Evolutionary conservation across 306 rosid species (phyloP).

Genomic region (Fragaria iinumae): DNA sequence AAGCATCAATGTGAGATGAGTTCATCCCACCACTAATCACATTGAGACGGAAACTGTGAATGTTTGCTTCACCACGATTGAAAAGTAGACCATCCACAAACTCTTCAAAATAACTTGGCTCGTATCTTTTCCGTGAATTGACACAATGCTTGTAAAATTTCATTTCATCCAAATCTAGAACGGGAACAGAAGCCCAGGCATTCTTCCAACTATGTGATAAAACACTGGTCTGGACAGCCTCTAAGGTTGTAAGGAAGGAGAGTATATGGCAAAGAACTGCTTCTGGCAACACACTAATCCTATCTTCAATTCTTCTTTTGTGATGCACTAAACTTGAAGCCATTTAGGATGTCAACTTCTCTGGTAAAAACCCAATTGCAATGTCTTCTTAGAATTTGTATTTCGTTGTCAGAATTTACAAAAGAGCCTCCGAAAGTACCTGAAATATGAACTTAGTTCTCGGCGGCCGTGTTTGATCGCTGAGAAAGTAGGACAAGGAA

Average conservation of each 20-base stretch:
- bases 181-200: not conserved
- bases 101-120: not conserved
- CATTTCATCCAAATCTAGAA: not conserved
- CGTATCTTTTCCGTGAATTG: too few species aligned
- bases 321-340: too few species aligned
- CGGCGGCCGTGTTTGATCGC: too few species aligned
- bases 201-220: constrained; percentile 2
- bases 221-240: not conserved
- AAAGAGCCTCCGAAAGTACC: too few species aligned
- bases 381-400: too few species aligned
- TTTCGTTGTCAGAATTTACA: too few species aligned
- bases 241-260: not conserved
- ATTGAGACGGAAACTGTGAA: not conserved
- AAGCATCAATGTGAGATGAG: not conserved
- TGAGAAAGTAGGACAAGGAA: too few species aligned
- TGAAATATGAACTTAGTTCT: too few species aligned
- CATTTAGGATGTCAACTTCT: too few species aligned
- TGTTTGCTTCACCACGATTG: not conserved
- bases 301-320: not conserved
- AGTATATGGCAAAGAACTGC: constrained; percentile 1
- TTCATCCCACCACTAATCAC: too few species aligned
- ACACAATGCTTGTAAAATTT: too few species aligned
- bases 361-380: too few species aligned
- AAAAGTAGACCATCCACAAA: not conserved
- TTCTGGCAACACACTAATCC: constrained; percentile 3